phyloP scores from a whole-genome alignment of 306 rosid genomes.

The Rosa rugosa region DNA sequence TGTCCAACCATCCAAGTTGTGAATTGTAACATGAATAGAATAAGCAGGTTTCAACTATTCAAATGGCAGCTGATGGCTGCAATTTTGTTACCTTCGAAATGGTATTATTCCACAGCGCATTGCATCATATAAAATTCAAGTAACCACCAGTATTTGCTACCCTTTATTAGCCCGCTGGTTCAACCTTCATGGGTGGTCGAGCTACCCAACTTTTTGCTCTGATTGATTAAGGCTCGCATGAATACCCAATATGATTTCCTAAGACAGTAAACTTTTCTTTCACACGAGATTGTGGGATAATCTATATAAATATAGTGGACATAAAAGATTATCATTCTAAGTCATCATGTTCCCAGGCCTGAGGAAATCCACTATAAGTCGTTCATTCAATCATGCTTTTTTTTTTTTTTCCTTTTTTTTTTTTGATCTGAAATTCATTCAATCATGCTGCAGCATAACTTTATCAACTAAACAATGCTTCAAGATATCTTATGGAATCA shows the following conservation, averaged over 20 bases:
- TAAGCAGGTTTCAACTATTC: neutral
- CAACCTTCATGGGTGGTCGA: conserved; percentile 4
- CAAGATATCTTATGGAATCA: neutral
- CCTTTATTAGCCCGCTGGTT: neutral
- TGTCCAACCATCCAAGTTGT: neutral
- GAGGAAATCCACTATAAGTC: conserved; percentile 1
- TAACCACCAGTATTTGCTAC: neutral
- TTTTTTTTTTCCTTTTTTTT: no score
- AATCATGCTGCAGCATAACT: conserved; percentile 10
- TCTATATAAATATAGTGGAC: neutral
- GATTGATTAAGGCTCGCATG: neutral
- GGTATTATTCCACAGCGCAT: neutral
- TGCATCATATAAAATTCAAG: neutral
- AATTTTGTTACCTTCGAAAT: neutral
- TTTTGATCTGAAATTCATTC: neutral
- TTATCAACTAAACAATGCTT: neutral
- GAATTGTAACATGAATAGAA: neutral
- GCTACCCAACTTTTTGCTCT: conserved; percentile 23
- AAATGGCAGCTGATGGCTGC: neutral
- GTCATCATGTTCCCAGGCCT: conserved; percentile 3
- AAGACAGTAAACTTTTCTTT: neutral
- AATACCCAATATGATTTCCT: neutral
- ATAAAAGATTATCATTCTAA: neutral
- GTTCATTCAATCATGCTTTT: conserved; percentile 5
- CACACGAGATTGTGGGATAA: neutral